Percentiles rank a stretch among this genome's conserved stretches.
These are phyloP conservation scores for Neospora caninum DNA, from an alignment of 169 alveolate genomes.

Conservation along the genomic window DNA sequence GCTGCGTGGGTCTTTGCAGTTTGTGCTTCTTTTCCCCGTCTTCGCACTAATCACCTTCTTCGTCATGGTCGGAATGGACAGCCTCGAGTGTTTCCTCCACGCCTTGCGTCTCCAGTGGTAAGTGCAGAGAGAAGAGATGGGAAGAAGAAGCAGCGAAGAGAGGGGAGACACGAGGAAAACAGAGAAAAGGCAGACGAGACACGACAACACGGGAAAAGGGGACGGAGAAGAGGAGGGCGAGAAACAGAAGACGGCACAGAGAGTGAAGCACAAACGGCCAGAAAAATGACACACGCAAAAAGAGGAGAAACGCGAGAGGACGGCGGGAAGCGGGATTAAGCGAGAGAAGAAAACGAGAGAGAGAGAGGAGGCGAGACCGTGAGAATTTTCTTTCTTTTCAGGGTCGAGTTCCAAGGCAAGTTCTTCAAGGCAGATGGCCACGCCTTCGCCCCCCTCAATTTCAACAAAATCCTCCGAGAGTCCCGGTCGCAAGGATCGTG, in stretches of 20 bases:
- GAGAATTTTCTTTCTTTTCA: not conserved
- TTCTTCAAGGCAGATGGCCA: slow-evolving; percentile 98
- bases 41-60: slow-evolving; percentile 93
- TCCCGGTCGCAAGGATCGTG: not conserved
- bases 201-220: not conserved
- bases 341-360: too few relatives aligned
- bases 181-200: not conserved
- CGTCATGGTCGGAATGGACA: slow-evolving; percentile 98
- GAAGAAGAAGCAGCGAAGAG: not conserved
- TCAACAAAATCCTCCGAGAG: slow-evolving; percentile 24
- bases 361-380: too few relatives aligned
- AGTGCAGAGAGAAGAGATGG: not conserved
- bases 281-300: too few relatives aligned
- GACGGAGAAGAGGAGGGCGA: not conserved
- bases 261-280: too few relatives aligned
- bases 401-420: slow-evolving; percentile 98
- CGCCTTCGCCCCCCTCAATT: slow-evolving; percentile 87
- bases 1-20: not conserved
- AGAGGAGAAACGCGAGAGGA: not conserved
- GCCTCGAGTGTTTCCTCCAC: slow-evolving; percentile 98
- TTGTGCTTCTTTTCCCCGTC: slow-evolving; percentile 82
- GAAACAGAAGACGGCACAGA: too few relatives aligned
- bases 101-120: slow-evolving; percentile 98
- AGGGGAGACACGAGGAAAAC: not conserved
- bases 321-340: not conserved